Evolutionary conservation across 2,329 filamentous ascomycete species (phyloP), one percentile per base, ranked within the genome.

Genomic region (Cylindrodendrum hubeiense): DNA sequence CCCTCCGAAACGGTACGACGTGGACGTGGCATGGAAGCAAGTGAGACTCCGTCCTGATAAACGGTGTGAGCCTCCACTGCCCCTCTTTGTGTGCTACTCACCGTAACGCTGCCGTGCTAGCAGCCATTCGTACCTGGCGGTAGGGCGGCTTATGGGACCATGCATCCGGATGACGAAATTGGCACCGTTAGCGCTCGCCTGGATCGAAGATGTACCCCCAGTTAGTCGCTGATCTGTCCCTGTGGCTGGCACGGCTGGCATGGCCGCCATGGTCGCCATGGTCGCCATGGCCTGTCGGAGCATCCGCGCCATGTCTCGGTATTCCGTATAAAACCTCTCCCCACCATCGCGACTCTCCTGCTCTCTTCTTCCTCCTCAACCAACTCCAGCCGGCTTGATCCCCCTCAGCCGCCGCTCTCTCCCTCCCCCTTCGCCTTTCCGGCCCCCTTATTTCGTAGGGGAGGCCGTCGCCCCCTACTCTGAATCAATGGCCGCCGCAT

Each of bases 391-490:
- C 28, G 61, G 67, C 64, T 67, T 52, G 62, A 64, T 51, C 60
- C 21, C 43, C 66, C 63, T 51, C 47, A 24, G 43, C 44, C 30
- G 34, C 15, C 24, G 15, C 17, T 5, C 13, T 41, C 43, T 33
- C 24, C 39, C 39, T 8, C 22, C 12, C 6, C 4, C 43, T 22
- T 28, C 39, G 63, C 65, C 71, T 68, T 65, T 62, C 60, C 72
- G 71, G 71, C 71, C 68, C 67, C 72, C 71, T 68, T 65, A 59
- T 59, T 17, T 44, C 54, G 63, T 69, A 73, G 70, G 71, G 71
- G 68, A 74, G 71, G 71, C 71, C 70, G 67, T 56, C 21, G 49
- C 71, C 68, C 67, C 70, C 67, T 68, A 74, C 71, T 71, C 72
- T 74, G 72, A 73, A 74, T 63, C 70, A 71, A 74, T 74, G 72